phyloP scores from a whole-genome alignment of 805 yeast species.

The Hanseniaspora opuntiae region DNA sequence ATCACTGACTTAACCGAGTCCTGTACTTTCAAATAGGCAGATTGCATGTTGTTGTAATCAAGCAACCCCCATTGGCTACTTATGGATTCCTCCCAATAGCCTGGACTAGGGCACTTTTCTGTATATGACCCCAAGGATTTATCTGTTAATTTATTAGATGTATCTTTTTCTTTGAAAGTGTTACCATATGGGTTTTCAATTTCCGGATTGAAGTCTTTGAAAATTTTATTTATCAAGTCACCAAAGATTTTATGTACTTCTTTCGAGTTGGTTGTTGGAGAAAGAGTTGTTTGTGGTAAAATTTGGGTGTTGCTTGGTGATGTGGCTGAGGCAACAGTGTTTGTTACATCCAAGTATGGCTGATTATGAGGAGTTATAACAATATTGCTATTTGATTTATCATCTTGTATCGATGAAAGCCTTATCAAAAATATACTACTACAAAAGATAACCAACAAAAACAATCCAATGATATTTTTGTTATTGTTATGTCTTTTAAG shows the following conservation, averaged over 20 bases:
- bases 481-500: neutral
- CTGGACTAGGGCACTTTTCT: constrained; percentile 6
- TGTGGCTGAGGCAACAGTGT: neutral
- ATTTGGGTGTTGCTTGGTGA: neutral
- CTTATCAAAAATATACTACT: neutral
- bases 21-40: constrained; percentile 20
- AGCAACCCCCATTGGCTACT: neutral
- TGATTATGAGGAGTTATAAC: neutral
- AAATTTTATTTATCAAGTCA: neutral
- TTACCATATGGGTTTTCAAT: neutral
- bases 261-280: neutral
- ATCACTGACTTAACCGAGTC: constrained; percentile 15
- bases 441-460: neutral
- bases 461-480: neutral
- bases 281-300: neutral
- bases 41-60: constrained; percentile 11
- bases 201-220: constrained; percentile 1
- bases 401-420: neutral
- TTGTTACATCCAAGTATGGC: neutral
- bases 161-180: constrained; percentile 5
- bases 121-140: constrained; percentile 2
- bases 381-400: neutral
- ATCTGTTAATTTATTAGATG: neutral
- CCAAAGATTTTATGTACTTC: constrained; percentile 4
- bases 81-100: constrained; percentile 7